Conservation (phyloP, 176 grass and related monocot genomes). For the Hordeum marinum region DNA sequence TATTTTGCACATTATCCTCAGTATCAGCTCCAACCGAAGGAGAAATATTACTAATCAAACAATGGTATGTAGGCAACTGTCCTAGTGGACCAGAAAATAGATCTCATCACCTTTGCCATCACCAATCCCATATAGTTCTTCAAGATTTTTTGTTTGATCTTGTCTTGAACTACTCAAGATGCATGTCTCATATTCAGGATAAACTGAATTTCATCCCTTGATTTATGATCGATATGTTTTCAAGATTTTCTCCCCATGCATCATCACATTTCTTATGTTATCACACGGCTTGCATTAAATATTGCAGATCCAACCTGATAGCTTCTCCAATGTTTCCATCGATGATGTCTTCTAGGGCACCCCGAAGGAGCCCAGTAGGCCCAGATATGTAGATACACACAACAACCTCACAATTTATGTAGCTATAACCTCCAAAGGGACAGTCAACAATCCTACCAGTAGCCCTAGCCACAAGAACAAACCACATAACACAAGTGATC, state of each 20-base stretch:
- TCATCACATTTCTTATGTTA: conserved; percentile 66
- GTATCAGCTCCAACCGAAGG: conserved; percentile 6
- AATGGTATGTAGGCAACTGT: neutral
- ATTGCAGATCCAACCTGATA: conserved; percentile 63
- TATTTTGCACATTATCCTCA: neutral
- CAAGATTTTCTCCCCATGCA: conserved; percentile 42
- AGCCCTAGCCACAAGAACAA: neutral
- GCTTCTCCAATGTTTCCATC: conserved; percentile 9
- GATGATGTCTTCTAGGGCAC: conserved; percentile 49
- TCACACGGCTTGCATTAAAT: conserved; percentile 74
- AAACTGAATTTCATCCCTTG: conserved; percentile 44
- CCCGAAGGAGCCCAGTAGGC: conserved; percentile 62
- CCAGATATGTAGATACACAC: conserved; percentile 59
- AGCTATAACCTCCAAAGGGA: conserved; percentile 46
- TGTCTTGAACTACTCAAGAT: conserved; percentile 55
- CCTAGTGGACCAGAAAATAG: neutral
- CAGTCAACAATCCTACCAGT: conserved; percentile 43
- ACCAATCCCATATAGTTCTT: conserved; percentile 37
- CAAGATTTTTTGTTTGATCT: conserved; percentile 42
- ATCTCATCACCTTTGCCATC: conserved; percentile 41
- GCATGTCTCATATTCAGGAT: conserved; percentile 54
- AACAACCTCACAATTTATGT: conserved; percentile 56
- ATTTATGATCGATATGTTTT: conserved; percentile 49
- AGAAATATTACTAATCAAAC: neutral
- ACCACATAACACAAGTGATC: neutral